phyloP scores from a whole-genome alignment of 176 grass and related monocot genomes.

The Aegilops tauschii region DNA sequence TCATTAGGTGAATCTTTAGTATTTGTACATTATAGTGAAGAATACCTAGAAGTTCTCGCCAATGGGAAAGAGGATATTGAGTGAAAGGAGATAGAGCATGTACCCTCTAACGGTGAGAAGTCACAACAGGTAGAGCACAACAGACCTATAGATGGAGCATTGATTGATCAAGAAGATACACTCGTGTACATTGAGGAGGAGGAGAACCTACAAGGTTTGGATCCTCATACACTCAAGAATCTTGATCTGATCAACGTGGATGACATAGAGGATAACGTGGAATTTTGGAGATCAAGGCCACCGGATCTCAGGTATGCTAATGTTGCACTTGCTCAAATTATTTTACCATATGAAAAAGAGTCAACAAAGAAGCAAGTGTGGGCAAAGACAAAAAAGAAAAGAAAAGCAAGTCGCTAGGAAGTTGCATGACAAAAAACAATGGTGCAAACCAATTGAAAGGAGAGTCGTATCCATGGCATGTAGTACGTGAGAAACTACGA shows the following conservation, averaged over 20 bases:
- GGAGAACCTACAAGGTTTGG: not conserved
- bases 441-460: not conserved
- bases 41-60: not conserved
- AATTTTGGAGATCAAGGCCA: not conserved
- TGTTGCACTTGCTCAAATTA: not conserved
- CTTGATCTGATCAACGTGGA: not conserved
- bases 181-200: not conserved
- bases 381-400: no score
- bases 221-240: not conserved
- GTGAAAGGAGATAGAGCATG: not conserved
- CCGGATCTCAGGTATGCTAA: not conserved
- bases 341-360: not conserved
- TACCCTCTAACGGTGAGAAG: not conserved
- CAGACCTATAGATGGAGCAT: not conserved
- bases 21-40: not conserved
- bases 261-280: not conserved
- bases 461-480: not conserved
- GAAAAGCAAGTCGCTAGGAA: no score
- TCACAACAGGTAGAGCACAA: not conserved
- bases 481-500: not conserved
- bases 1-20: not conserved
- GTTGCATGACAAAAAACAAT: no score
- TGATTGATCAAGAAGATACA: not conserved
- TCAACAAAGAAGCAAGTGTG: not conserved
- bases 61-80: not conserved